Conservation (phyloP, 768 basidiomycete species). For the Amanita rimosa region DNA sequence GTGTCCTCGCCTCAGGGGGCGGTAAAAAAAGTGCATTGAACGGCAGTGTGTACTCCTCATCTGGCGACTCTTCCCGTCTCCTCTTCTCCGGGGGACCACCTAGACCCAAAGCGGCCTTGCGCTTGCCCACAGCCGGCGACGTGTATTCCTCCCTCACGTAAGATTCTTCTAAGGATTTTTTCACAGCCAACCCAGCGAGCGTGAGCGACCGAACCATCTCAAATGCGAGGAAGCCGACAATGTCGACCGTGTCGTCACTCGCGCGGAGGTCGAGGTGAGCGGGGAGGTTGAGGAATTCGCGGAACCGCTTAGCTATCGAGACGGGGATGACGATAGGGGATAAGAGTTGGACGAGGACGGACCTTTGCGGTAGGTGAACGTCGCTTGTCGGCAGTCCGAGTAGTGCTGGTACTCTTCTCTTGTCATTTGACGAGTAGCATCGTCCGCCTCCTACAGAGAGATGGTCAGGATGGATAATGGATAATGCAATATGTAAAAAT, state of each 20-base stretch:
- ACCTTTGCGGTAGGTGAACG: constrained; percentile 97
- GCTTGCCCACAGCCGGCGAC: constrained; percentile 58
- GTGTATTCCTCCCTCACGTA: constrained; percentile 55
- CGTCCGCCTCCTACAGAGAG: constrained; percentile 74
- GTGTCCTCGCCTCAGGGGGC: constrained; percentile 71
- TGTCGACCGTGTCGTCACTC: constrained; percentile 91
- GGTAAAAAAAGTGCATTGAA: constrained; percentile 69
- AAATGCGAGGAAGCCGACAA: constrained; percentile 94
- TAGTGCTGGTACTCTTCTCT: constrained; percentile 96
- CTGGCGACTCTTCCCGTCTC: constrained; percentile 48
- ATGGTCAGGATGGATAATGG: not conserved
- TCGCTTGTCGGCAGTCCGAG: constrained; percentile 92
- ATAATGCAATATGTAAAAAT: not conserved
- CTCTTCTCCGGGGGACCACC: constrained; percentile 41
- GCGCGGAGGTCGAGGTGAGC: constrained; percentile 79
- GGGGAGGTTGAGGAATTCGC: constrained; percentile 88
- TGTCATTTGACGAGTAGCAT: constrained; percentile 91
- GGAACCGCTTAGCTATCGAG: constrained; percentile 76
- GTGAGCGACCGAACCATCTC: constrained; percentile 95
- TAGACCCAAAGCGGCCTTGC: constrained; percentile 35
- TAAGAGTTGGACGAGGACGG: constrained; percentile 8
- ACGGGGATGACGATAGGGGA: not conserved
- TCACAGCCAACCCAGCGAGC: constrained; percentile 77
- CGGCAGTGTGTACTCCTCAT: constrained; percentile 57
- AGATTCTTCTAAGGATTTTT: constrained; percentile 66